Percentiles rank a stretch among this genome's conserved stretches.
These are phyloP conservation scores for Fragaria nilgerrensis DNA, from an alignment of 306 rosid genomes.

Conservation along the genomic window DNA sequence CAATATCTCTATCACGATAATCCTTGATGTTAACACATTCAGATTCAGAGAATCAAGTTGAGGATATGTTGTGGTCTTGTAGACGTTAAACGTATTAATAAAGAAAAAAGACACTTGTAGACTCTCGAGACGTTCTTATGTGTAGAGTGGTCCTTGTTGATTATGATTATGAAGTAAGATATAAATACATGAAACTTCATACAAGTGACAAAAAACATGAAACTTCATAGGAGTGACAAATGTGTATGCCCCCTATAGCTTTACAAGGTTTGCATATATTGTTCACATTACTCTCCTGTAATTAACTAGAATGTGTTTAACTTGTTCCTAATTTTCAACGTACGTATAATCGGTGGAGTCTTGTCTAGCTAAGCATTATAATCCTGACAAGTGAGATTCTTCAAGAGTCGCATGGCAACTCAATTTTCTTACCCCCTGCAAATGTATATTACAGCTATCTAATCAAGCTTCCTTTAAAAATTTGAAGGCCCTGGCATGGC, in stretches of 20 bases:
- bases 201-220: too few species aligned
- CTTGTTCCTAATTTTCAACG: background rate
- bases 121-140: too few species aligned
- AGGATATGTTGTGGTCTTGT: background rate
- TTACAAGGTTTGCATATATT: background rate
- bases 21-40: background rate
- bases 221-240: too few species aligned
- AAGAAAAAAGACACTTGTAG: background rate
- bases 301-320: background rate
- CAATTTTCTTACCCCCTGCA: background rate
- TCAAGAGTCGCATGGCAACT: constrained; percentile 4
- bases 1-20: background rate
- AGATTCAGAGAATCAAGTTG: background rate
- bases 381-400: constrained; percentile 2
- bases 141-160: too few species aligned
- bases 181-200: too few species aligned
- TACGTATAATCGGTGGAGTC: background rate
- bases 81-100: background rate
- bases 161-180: too few species aligned
- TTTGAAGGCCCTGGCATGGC: background rate
- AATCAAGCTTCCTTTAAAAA: background rate
- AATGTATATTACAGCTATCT: background rate
- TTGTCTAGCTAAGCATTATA: background rate
- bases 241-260: too few species aligned
- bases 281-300: background rate